These are phyloP conservation scores for Fusarium brevicatenulatum DNA, from an alignment of 2,329 filamentous ascomycete species.

Conservation along the genomic window DNA sequence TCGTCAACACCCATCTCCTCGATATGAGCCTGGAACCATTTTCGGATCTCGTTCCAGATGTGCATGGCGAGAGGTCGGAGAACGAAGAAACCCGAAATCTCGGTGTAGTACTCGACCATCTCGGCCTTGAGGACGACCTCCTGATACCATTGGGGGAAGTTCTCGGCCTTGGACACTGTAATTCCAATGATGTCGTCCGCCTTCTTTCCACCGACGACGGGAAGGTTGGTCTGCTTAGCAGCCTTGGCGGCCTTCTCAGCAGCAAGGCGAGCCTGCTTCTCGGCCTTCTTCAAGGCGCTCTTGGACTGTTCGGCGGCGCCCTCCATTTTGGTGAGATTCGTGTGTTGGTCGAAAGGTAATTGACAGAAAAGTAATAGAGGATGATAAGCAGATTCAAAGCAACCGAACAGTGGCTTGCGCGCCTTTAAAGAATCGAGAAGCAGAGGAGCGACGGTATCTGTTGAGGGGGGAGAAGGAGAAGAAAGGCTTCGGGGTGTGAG, in stretches of 20 bases:
- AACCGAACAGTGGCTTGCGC: constrained; percentile 25
- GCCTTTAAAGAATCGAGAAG: constrained; percentile 28
- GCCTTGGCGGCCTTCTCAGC: constrained; percentile 71
- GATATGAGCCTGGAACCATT: constrained; percentile 78
- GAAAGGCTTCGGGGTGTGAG: constrained; percentile 39
- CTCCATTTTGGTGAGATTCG: constrained; percentile 45
- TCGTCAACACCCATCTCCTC: constrained; percentile 94
- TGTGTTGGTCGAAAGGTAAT: constrained; percentile 7
- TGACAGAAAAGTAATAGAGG: background rate
- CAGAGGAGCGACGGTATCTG: constrained; percentile 26
- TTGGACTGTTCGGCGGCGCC: constrained; percentile 60
- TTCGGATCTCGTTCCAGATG: constrained; percentile 73
- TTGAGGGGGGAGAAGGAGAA: constrained; percentile 25
- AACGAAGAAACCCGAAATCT: constrained; percentile 98
- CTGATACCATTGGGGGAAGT: constrained; percentile 96
- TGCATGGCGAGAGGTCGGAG: constrained; percentile 77
- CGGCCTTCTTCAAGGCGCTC: constrained; percentile 72
- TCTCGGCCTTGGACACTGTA: constrained; percentile 82
- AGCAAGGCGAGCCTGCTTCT: constrained; percentile 70
- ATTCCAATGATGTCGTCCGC: constrained; percentile 83
- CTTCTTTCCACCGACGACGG: constrained; percentile 69
- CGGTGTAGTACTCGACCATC: constrained; percentile 94
- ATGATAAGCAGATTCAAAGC: constrained; percentile 6
- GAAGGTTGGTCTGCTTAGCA: constrained; percentile 62
- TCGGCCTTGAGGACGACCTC: constrained; percentile 97